A percentile compares a stretch with the other conserved stretches of the same genome.
phyloP scores from a whole-genome alignment of 2,329 filamentous ascomycete species.

The Exophiala bonariae region DNA sequence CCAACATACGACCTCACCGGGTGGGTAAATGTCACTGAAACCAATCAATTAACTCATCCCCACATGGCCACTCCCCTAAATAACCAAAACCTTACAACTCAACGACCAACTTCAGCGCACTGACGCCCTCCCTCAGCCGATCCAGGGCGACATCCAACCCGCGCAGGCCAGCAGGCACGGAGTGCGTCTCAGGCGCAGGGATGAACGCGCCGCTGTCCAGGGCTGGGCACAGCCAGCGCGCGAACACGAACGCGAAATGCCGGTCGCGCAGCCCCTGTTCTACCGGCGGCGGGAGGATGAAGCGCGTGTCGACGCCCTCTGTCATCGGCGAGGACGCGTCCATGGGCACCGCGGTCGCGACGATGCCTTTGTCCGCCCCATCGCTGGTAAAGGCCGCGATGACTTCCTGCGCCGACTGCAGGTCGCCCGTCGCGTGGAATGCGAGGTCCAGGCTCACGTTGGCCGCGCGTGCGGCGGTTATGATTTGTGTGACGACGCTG shows the following conservation, averaged over 20 bases:
- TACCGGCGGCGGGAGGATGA: conserved; percentile 5
- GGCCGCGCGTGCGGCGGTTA: conserved; percentile 27
- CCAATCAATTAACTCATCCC: no score
- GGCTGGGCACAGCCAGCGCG: conserved; percentile 7
- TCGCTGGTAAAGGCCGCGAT: conserved; percentile 21
- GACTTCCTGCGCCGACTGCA: conserved; percentile 40
- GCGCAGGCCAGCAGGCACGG: not conserved
- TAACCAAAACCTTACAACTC: no score
- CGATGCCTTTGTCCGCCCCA: conserved; percentile 11
- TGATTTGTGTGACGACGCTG: conserved; percentile 34
- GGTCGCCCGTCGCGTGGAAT: conserved; percentile 32
- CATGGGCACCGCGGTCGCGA: conserved; percentile 20
- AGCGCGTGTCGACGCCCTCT: conserved; percentile 23
- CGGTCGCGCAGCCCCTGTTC: not conserved
- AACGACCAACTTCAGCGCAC: no score
- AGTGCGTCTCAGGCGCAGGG: conserved; percentile 2
- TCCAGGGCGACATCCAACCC: no score
- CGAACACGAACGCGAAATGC: conserved; percentile 4
- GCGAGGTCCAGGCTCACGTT: conserved; percentile 14
- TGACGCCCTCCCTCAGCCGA: no score
- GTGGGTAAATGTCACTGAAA: no score
- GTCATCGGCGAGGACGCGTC: conserved; percentile 9
- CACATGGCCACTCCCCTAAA: no score
- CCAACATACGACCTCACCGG: no score
- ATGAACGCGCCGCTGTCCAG: conserved; percentile 6